These are phyloP conservation scores for Solanum lycopersicoides DNA, from an alignment of 257 asterid species.

Conservation along the genomic window DNA sequence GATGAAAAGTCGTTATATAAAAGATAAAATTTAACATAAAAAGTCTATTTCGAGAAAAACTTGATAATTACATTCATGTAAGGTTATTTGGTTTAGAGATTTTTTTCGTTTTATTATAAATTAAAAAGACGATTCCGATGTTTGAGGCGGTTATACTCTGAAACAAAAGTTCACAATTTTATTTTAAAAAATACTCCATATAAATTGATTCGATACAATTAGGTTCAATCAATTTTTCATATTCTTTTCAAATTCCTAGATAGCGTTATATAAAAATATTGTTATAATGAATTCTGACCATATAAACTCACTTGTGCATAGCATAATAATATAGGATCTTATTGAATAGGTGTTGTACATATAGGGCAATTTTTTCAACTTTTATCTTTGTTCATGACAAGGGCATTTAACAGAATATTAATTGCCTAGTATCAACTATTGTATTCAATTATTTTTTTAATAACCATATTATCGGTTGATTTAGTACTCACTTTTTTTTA, in stretches of 20 bases:
- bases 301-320: neutral
- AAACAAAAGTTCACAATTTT: fast-evolving
- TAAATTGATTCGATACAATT: neutral
- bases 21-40: neutral
- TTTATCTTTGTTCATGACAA: neutral
- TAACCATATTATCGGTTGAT: neutral
- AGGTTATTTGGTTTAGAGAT: neutral
- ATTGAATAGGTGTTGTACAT: neutral
- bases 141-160: too few species aligned
- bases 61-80: neutral
- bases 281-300: neutral
- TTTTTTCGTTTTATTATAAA: too few species aligned
- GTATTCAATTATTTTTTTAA: neutral
- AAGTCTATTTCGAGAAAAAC: neutral
- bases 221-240: too few species aligned
- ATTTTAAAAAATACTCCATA: too few species aligned
- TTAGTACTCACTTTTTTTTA: neutral
- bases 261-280: neutral
- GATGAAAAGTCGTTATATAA: neutral
- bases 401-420: neutral
- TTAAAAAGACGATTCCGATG: too few species aligned
- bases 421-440: neutral
- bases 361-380: neutral
- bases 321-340: neutral
- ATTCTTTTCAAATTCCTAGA: too few species aligned